These are phyloP conservation scores for Dissophora globulifera DNA, from an alignment of 192 early-diverging fungal genomes.

Conservation along the genomic window DNA sequence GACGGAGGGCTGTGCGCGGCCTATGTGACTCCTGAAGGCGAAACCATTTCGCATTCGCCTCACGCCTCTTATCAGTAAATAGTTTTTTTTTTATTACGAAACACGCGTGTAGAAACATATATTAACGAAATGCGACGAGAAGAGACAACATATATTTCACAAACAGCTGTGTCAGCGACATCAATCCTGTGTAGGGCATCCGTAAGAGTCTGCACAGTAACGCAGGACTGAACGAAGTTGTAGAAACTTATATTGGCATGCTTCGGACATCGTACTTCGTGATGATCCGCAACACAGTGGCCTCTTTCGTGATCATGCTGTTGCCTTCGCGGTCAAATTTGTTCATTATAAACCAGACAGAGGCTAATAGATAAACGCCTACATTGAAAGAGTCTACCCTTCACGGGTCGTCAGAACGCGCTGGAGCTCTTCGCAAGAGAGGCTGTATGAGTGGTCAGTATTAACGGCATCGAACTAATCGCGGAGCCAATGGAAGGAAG, in stretches of 20 bases:
- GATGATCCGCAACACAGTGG: slow-evolving; percentile 36
- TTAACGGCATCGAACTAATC: slow-evolving; percentile 60
- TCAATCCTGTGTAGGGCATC: slow-evolving; percentile 68
- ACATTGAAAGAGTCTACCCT: slow-evolving; percentile 75
- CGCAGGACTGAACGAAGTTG: slow-evolving; percentile 67
- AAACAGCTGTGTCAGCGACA: slow-evolving; percentile 55
- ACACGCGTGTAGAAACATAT: too few relatives aligned
- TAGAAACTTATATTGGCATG: slow-evolving; percentile 45
- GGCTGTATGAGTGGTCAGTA: slow-evolving; percentile 61
- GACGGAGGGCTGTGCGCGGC: slow-evolving; percentile 86
- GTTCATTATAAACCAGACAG: slow-evolving; percentile 74
- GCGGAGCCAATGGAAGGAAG: slow-evolving; percentile 22
- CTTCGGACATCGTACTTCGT: slow-evolving; percentile 64
- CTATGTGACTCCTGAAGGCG: slow-evolving; percentile 65
- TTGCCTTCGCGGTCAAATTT: slow-evolving; percentile 70
- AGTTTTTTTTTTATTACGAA: background rate
- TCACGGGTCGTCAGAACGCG: slow-evolving; percentile 65
- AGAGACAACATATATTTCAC: too few relatives aligned
- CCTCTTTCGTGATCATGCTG: slow-evolving; percentile 62
- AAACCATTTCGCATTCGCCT: slow-evolving; percentile 44
- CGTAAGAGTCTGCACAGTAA: slow-evolving; percentile 70
- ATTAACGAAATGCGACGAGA: too few relatives aligned
- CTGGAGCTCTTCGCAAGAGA: slow-evolving; percentile 68
- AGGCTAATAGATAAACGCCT: too few relatives aligned
- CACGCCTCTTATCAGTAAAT: slow-evolving; percentile 48